A percentile compares a stretch with the other conserved stretches of the same genome.
phyloP scores from a whole-genome alignment of 371 early-diverging fungal species.

The Mucor irregularis region DNA sequence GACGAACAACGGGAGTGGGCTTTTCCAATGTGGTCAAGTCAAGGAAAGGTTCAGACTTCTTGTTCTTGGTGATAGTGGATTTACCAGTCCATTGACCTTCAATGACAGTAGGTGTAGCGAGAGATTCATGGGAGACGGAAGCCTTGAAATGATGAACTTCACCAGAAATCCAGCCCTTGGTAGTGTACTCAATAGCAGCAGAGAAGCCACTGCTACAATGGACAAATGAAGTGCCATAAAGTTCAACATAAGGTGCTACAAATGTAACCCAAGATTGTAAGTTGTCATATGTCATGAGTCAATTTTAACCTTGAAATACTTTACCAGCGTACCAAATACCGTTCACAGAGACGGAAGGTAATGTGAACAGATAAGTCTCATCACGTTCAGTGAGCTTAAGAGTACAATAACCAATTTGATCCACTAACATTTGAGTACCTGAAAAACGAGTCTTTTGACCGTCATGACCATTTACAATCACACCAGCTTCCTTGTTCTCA shows the following conservation, averaged over 20 bases:
- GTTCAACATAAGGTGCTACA: constrained; percentile 74
- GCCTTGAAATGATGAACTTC: constrained; percentile 83
- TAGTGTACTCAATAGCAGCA: constrained; percentile 72
- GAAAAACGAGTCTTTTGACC: constrained; percentile 83
- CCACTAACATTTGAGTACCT: constrained; percentile 76
- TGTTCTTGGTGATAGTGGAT: constrained; percentile 55
- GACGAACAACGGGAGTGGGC: constrained; percentile 46
- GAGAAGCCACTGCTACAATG: constrained; percentile 63
- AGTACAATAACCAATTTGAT: constrained; percentile 74
- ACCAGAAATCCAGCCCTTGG: constrained; percentile 80
- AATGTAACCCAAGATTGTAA: neutral
- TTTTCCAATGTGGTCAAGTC: constrained; percentile 56
- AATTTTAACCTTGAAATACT: constrained; percentile 37
- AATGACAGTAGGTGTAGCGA: constrained; percentile 42
- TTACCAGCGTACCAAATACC: constrained; percentile 80
- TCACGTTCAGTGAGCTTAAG: constrained; percentile 54
- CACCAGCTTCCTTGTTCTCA: constrained; percentile 70
- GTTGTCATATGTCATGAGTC: constrained; percentile 5
- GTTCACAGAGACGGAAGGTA: constrained; percentile 77
- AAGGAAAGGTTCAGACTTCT: constrained; percentile 53
- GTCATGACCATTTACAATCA: constrained; percentile 73
- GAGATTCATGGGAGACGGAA: constrained; percentile 39
- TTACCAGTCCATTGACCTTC: constrained; percentile 72
- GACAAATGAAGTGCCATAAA: constrained; percentile 70
- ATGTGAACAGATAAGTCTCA: constrained; percentile 73